phyloP scores from a whole-genome alignment of 2,329 filamentous ascomycete genomes.

The Dichotomopilus funicola region DNA sequence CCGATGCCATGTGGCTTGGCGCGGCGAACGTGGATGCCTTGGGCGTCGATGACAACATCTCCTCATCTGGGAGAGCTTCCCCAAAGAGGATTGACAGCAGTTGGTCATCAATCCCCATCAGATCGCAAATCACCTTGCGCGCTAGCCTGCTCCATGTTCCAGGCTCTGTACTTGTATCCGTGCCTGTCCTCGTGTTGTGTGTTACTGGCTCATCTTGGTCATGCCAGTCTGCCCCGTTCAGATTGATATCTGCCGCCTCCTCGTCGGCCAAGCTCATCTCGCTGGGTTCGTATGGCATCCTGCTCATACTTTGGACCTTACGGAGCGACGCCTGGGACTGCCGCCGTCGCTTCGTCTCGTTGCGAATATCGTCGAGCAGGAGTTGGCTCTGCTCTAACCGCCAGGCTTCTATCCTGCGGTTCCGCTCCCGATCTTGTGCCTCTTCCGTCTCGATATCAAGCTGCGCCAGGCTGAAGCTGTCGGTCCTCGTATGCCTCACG shows the following conservation, averaged over 20 bases:
- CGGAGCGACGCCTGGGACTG: slow-evolving; percentile 43
- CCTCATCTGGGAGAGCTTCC: slow-evolving; percentile 57
- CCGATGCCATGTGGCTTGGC: slow-evolving; percentile 24
- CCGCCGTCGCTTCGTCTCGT: slow-evolving; percentile 66
- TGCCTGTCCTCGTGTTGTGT: slow-evolving; percentile 15
- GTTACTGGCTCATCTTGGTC: slow-evolving; percentile 40
- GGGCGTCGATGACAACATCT: slow-evolving; percentile 43
- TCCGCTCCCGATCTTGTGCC: slow-evolving; percentile 64
- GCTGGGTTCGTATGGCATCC: slow-evolving; percentile 27
- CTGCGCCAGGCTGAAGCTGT: slow-evolving; percentile 46
- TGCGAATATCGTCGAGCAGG: slow-evolving; percentile 81
- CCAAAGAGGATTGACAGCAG: slow-evolving; percentile 82
- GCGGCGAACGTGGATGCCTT: slow-evolving; percentile 34
- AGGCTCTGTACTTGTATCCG: slow-evolving; percentile 42
- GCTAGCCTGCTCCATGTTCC: slow-evolving; percentile 78
- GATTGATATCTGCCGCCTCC: slow-evolving; percentile 34
- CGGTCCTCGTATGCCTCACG: slow-evolving; percentile 43
- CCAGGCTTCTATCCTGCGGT: slow-evolving; percentile 84
- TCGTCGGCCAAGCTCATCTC: slow-evolving; percentile 27
- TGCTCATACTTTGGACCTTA: slow-evolving; percentile 24
- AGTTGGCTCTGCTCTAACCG: slow-evolving; percentile 82
- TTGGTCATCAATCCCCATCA: slow-evolving; percentile 85
- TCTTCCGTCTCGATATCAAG: slow-evolving; percentile 48
- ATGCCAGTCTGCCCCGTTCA: slow-evolving; percentile 41
- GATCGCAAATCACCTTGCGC: slow-evolving; percentile 75